phyloP scores from a whole-genome alignment of 257 asterid species.

The Solanum pimpinellifolium region DNA sequence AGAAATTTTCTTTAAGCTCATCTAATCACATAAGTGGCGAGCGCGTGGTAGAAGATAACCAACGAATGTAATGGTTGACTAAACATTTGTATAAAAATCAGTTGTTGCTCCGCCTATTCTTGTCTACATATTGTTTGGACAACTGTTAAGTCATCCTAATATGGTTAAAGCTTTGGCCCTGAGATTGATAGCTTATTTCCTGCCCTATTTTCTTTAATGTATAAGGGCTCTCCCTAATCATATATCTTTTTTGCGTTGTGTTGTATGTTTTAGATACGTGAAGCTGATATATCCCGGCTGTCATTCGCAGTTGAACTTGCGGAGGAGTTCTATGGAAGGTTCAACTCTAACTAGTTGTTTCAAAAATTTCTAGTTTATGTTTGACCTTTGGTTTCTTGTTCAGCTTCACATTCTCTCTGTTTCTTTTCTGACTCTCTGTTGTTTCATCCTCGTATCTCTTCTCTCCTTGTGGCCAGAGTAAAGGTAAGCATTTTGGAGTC shows the following conservation, averaged over 20 bases:
- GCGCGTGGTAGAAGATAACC: background rate
- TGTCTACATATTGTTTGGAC: background rate
- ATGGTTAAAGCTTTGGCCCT: background rate
- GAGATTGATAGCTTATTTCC: background rate
- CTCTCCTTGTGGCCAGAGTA: slow-evolving; percentile 42
- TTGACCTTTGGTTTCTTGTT: background rate
- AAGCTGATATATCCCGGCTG: slow-evolving; percentile 94
- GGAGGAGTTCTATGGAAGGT: slow-evolving; percentile 99
- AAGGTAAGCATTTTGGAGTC: slow-evolving; percentile 45
- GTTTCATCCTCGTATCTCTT: background rate
- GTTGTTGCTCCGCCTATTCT: background rate
- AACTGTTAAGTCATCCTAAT: background rate
- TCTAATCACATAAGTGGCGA: background rate
- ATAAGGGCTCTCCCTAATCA: background rate
- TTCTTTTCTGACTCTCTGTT: slow-evolving; percentile 3
- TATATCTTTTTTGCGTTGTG: background rate
- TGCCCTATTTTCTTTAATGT: background rate
- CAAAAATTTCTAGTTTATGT: background rate
- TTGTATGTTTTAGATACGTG: slow-evolving; percentile 63
- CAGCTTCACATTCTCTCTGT: background rate
- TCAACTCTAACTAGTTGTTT: background rate
- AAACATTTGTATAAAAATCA: background rate
- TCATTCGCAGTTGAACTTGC: slow-evolving; percentile 99
- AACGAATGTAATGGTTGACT: background rate
- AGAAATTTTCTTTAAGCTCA: background rate